These are phyloP conservation scores for Paragyromitra xinjiangensis DNA, from an alignment of 495 filamentous ascomycete genomes.

Conservation along the genomic window DNA sequence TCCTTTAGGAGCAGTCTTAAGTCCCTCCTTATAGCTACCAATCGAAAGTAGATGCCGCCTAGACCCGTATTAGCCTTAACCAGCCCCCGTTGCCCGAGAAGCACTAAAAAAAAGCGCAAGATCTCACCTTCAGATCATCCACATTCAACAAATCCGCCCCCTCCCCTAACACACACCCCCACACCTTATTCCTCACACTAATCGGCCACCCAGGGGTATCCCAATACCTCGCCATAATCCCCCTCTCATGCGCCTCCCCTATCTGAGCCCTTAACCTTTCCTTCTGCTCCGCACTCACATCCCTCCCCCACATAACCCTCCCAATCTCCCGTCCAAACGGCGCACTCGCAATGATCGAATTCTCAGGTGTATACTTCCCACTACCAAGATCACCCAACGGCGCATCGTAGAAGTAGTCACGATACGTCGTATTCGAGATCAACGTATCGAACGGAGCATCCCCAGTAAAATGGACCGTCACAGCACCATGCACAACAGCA, in stretches of 20 bases:
- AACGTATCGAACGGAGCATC: constrained; percentile 75
- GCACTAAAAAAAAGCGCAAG: neutral
- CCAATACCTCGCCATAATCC: constrained; percentile 83
- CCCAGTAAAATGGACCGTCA: constrained; percentile 84
- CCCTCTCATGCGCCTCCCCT: constrained; percentile 73
- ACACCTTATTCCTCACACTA: constrained; percentile 75
- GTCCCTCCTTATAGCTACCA: constrained; percentile 19
- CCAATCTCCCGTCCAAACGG: constrained; percentile 61
- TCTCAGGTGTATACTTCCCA: constrained; percentile 39
- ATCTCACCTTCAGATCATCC: constrained; percentile 70
- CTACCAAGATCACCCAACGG: constrained; percentile 59
- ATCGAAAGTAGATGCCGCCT: constrained; percentile 33
- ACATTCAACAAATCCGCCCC: constrained; percentile 80
- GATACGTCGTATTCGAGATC: constrained; percentile 62
- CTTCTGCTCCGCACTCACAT: constrained; percentile 65
- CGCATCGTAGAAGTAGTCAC: constrained; percentile 63
- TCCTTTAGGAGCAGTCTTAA: neutral
- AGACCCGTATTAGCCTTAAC: neutral
- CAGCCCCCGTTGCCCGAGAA: neutral
- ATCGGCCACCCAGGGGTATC: constrained; percentile 78
- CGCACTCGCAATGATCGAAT: constrained; percentile 59
- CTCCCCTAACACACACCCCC: constrained; percentile 74
- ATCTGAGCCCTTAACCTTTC: constrained; percentile 71
- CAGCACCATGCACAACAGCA: constrained; percentile 61
- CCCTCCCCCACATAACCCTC: constrained; percentile 60